phyloP scores from a whole-genome alignment of 202 grass and related monocot genomes.

The Brachypodium distachyon region DNA sequence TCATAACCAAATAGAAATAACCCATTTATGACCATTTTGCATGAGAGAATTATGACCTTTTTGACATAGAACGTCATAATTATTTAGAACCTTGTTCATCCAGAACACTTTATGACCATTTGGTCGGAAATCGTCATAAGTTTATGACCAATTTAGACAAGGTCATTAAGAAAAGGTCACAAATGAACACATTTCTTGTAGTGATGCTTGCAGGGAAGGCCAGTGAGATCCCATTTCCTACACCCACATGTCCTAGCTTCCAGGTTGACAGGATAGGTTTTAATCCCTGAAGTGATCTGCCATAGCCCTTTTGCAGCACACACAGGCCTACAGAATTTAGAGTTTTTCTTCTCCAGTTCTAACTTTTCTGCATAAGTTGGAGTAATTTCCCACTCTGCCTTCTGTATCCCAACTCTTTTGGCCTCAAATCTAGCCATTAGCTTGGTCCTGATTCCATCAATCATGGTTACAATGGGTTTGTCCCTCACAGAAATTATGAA shows the following conservation, averaged over 20 bases:
- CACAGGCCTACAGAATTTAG: background rate
- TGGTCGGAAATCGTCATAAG: too few relatives aligned
- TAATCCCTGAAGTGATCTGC: background rate
- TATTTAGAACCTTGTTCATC: too few relatives aligned
- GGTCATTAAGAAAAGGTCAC: too few relatives aligned
- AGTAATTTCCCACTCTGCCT: background rate
- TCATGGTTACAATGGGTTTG: background rate
- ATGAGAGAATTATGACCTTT: too few relatives aligned
- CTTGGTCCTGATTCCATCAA: background rate
- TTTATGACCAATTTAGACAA: too few relatives aligned
- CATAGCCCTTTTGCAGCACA: background rate
- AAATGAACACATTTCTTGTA: too few relatives aligned
- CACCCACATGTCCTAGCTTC: background rate
- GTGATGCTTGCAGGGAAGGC: background rate
- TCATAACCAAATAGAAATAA: too few relatives aligned
- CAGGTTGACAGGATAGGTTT: background rate
- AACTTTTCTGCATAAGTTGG: background rate
- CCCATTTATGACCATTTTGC: too few relatives aligned
- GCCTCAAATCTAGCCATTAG: background rate
- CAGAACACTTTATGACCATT: too few relatives aligned
- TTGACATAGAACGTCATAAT: too few relatives aligned
- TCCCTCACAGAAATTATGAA: background rate
- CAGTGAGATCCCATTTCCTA: background rate
- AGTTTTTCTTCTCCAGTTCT: background rate
- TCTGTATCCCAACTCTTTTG: background rate